phyloP scores from a whole-genome alignment of 164 flowering plant species.

The Cinnamomum chago region DNA sequence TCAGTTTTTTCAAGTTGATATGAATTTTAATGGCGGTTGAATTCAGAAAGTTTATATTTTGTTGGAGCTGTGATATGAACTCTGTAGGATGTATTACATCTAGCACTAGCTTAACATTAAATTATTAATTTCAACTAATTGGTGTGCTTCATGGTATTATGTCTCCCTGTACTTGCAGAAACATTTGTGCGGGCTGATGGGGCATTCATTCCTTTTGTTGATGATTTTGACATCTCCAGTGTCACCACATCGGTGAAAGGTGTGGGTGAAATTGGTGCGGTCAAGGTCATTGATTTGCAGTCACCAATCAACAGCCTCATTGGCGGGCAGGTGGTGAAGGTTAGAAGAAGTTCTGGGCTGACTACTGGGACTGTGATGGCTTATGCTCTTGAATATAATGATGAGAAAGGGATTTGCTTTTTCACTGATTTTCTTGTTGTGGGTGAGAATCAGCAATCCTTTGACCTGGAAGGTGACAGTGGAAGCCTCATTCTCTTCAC shows the following conservation, averaged over 20 bases:
- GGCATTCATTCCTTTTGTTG: conserved; percentile 90
- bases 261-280: conserved; percentile 74
- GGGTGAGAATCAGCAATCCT: conserved; percentile 90
- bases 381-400: conserved; percentile 89
- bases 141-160: not conserved
- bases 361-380: conserved; percentile 91
- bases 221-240: conserved; percentile 59
- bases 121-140: not conserved
- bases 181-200: conserved; percentile 97
- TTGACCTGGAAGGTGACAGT: conserved; percentile 96
- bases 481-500: conserved; percentile 87
- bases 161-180: conserved; percentile 46
- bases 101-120: not conserved
- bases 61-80: not conserved
- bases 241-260: conserved; percentile 75
- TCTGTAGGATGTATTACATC: not conserved
- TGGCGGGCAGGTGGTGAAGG: conserved; percentile 81
- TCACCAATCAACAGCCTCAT: conserved; percentile 68
- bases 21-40: not conserved
- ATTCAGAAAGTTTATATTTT: not conserved
- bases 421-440: conserved; percentile 92
- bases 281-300: conserved; percentile 70
- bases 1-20: not conserved
- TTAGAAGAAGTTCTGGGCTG: conserved; percentile 92
- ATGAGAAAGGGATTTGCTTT: conserved; percentile 92